Conservation (phyloP, 108 stramenopile species). For the Conticribra guillardii region DNA sequence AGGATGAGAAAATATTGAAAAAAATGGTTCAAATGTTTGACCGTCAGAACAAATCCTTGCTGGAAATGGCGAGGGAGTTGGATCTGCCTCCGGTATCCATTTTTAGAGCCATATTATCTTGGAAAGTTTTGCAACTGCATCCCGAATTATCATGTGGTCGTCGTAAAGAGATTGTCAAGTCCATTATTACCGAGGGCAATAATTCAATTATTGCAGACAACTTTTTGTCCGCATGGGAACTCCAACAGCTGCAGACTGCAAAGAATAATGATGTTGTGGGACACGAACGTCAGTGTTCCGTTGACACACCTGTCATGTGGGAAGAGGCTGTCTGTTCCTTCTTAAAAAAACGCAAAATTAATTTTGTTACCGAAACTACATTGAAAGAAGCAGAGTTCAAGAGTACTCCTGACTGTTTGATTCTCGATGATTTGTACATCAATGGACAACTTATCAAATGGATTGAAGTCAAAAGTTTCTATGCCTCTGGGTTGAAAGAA, state of each 20-base stretch:
- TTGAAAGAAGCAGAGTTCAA: conserved; percentile 13
- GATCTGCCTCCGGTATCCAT: conserved; percentile 46
- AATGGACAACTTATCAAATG: conserved; percentile 23
- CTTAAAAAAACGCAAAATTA: conserved; percentile 20
- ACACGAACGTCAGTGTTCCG: not conserved
- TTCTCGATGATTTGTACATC: conserved; percentile 36
- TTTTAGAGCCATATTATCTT: conserved; percentile 31
- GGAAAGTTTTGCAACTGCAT: conserved; percentile 12
- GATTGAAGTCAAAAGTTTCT: conserved; percentile 38
- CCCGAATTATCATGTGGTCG: not conserved
- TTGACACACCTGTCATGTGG: conserved; percentile 15
- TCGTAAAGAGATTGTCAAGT: conserved; percentile 14
- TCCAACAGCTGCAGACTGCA: conserved; percentile 26
- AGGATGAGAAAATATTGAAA: conserved; percentile 12
- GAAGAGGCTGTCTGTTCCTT: conserved; percentile 21
- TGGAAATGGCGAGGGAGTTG: conserved; percentile 20
- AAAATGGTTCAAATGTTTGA: conserved; percentile 14
- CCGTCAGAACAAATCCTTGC: conserved; percentile 5
- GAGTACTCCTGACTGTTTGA: conserved; percentile 34
- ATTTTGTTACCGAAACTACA: conserved; percentile 21
- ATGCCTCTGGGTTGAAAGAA: conserved; percentile 32
- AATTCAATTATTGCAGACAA: not conserved
- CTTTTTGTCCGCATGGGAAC: conserved; percentile 30
- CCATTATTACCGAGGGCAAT: conserved; percentile 27
- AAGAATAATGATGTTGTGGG: conserved; percentile 32